Conservation (phyloP, 208 protist species). For the Phytomonas sp. region DNA sequence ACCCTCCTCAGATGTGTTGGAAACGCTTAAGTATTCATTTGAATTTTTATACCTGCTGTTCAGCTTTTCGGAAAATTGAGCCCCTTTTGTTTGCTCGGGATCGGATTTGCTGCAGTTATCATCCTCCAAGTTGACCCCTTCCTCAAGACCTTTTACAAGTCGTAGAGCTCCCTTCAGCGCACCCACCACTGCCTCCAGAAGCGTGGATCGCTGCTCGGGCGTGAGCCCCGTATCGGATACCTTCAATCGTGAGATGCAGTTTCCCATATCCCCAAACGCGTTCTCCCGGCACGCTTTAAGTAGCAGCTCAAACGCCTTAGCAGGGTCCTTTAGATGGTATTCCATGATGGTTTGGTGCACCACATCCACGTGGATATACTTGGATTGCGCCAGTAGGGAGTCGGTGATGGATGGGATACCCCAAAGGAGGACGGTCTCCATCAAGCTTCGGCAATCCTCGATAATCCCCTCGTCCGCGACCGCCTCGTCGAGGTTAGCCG, state of each 20-base stretch:
- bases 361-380: background rate
- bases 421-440: background rate
- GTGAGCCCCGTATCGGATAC: slow-evolving; percentile 12
- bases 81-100: background rate
- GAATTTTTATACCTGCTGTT: background rate
- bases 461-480: background rate
- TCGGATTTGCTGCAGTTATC: slow-evolving; percentile 1
- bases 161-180: slow-evolving; percentile 22
- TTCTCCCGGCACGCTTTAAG: background rate
- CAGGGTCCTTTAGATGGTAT: background rate
- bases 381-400: background rate
- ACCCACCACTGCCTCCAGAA: slow-evolving; percentile 27
- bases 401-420: background rate
- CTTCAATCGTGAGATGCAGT: slow-evolving; percentile 24
- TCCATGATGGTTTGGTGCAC: background rate
- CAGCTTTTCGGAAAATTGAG: background rate
- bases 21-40: background rate
- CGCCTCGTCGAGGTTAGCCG: background rate
- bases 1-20: background rate
- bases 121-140: slow-evolving; percentile 14
- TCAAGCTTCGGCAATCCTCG: background rate
- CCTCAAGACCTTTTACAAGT: slow-evolving; percentile 18
- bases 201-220: slow-evolving; percentile 18
- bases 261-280: slow-evolving; percentile 17
- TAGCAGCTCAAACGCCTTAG: background rate